phyloP scores from a whole-genome alignment of 2,329 filamentous ascomycete species.

The Aspergillus sp. region DNA sequence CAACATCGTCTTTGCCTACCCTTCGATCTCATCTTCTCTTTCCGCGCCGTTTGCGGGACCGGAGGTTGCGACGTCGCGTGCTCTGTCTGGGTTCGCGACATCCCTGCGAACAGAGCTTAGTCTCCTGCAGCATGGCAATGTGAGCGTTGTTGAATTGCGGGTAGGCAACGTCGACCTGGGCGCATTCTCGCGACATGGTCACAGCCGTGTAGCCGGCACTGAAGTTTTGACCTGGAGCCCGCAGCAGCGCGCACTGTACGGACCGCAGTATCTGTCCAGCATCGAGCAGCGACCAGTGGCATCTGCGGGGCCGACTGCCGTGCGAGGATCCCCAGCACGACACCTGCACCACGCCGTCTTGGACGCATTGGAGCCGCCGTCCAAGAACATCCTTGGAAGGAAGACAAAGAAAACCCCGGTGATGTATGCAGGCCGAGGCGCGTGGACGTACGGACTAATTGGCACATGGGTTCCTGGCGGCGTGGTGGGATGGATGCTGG shows the following conservation, averaged over 20 bases:
- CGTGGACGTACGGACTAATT: slow-evolving; percentile 74
- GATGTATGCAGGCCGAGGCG: slow-evolving; percentile 75
- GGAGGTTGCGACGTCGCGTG: slow-evolving; percentile 77
- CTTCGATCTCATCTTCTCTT: slow-evolving; percentile 39
- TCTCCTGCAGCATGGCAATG: slow-evolving; percentile 51
- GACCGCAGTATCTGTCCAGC: slow-evolving; percentile 35
- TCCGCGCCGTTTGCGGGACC: slow-evolving; percentile 50
- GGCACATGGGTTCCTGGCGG: slow-evolving; percentile 69
- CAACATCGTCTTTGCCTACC: slow-evolving; percentile 38
- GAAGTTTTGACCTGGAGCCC: slow-evolving; percentile 55
- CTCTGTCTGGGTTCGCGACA: slow-evolving; percentile 75
- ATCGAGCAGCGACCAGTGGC: slow-evolving; percentile 35
- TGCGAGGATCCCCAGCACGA: slow-evolving; percentile 62
- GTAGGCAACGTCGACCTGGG: slow-evolving; percentile 85
- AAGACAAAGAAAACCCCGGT: slow-evolving; percentile 42
- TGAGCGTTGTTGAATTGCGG: slow-evolving; percentile 79
- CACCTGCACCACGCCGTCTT: slow-evolving; percentile 82
- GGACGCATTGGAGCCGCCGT: slow-evolving; percentile 62
- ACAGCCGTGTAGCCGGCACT: slow-evolving; percentile 37
- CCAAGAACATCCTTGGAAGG: slow-evolving; percentile 32
- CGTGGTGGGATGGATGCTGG: slow-evolving; percentile 90
- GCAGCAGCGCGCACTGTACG: slow-evolving; percentile 46
- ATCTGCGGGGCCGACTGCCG: slow-evolving; percentile 29
- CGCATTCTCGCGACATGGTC: slow-evolving; percentile 43
- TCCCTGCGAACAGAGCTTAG: slow-evolving; percentile 72